These are phyloP conservation scores for Cucumis hystrix DNA, from an alignment of 306 rosid species.

Conservation along the genomic window DNA sequence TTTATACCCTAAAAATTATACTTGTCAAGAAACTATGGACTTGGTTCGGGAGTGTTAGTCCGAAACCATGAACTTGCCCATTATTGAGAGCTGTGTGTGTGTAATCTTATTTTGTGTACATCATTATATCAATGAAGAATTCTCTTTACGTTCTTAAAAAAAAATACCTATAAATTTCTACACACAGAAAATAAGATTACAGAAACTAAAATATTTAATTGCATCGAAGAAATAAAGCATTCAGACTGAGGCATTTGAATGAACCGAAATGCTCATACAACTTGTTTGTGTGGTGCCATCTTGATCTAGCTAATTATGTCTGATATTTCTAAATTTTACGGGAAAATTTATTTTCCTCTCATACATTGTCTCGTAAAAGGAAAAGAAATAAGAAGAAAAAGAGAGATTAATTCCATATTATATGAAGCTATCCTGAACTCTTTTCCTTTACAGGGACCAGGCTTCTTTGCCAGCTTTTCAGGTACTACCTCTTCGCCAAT, in stretches of 20 bases:
- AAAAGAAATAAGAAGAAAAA: neutral
- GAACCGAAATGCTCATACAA: neutral
- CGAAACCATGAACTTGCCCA: neutral
- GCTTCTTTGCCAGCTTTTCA: constrained; percentile 81
- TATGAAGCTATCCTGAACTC: constrained; percentile 1
- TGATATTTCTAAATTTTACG: neutral
- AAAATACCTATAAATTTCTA: too few species aligned
- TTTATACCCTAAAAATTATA: neutral
- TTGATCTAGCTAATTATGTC: neutral
- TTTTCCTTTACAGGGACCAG: constrained; percentile 40
- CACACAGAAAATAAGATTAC: too few species aligned
- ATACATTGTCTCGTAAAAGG: neutral
- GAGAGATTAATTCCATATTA: neutral
- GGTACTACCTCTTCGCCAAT: constrained; percentile 78
- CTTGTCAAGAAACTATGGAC: neutral
- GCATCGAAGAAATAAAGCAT: too few species aligned
- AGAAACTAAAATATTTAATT: too few species aligned
- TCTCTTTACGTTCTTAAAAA: too few species aligned
- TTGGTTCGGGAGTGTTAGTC: neutral
- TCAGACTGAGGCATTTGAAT: neutral
- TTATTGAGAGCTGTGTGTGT: neutral
- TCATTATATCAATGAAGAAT: too few species aligned
- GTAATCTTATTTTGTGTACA: too few species aligned
- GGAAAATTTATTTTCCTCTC: neutral
- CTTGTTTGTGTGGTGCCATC: neutral